phyloP scores from a whole-genome alignment of 805 yeast genomes.

The Barnettozyma botsteinii region DNA sequence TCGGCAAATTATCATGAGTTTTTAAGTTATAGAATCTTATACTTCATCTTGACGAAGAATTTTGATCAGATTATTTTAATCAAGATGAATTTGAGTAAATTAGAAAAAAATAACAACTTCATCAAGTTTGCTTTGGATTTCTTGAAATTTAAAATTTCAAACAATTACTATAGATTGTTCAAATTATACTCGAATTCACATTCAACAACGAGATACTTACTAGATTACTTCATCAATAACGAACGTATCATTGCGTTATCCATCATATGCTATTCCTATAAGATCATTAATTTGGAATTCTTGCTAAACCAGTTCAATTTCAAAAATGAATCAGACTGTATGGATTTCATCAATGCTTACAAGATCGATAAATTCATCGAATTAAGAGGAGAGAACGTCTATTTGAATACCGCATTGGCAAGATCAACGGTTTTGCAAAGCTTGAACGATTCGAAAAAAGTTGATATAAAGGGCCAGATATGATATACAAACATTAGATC shows the following conservation, averaged over 20 bases:
- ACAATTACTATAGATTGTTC: slow-evolving; percentile 53
- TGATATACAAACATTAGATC: too few species aligned
- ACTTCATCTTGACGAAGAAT: slow-evolving; percentile 70
- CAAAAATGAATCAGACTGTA: slow-evolving; percentile 31
- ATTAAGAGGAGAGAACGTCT: slow-evolving; percentile 28
- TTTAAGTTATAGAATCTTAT: slow-evolving; percentile 64
- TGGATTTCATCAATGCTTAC: slow-evolving; percentile 37
- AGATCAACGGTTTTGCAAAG: slow-evolving; percentile 31
- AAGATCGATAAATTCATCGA: slow-evolving; percentile 32
- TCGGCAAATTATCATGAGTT: slow-evolving; percentile 53
- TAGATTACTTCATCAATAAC: slow-evolving; percentile 49
- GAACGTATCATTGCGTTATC: slow-evolving; percentile 54
- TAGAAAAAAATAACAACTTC: slow-evolving; percentile 17
- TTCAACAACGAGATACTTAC: slow-evolving; percentile 38
- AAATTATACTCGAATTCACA: slow-evolving; percentile 34
- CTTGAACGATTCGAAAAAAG: slow-evolving; percentile 41
- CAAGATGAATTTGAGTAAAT: slow-evolving; percentile 39
- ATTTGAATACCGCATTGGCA: slow-evolving; percentile 32
- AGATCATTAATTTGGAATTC: slow-evolving; percentile 37
- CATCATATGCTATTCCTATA: slow-evolving; percentile 51
- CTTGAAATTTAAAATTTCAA: slow-evolving; percentile 28
- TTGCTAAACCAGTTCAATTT: slow-evolving; percentile 37
- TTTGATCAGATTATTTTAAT: slow-evolving; percentile 26
- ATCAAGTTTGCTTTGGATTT: slow-evolving; percentile 26
- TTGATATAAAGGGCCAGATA: slow-evolving; percentile 89